These are phyloP conservation scores for Copromyces sp. DNA, from an alignment of 495 filamentous ascomycete genomes.

Conservation along the genomic window DNA sequence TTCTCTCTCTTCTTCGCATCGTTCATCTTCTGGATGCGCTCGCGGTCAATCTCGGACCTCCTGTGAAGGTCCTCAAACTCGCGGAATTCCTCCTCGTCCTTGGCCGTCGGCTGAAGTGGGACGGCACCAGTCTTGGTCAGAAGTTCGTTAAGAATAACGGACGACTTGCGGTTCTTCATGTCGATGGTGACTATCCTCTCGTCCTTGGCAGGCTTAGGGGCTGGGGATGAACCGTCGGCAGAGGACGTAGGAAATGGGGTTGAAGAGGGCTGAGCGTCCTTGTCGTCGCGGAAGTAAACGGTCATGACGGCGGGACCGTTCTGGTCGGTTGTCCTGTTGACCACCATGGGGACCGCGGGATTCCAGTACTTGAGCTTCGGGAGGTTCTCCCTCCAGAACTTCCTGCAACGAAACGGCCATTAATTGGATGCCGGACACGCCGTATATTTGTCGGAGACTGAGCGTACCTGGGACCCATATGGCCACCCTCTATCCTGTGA, in stretches of 20 bases:
- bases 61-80: constrained; percentile 49
- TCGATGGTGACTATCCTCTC: constrained; percentile 45
- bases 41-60: constrained; percentile 44
- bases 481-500: constrained; percentile 50
- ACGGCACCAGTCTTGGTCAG: constrained; percentile 58
- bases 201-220: constrained; percentile 31
- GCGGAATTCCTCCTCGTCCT: constrained; percentile 49
- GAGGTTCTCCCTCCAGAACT: constrained; percentile 80
- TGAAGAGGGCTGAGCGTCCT: constrained; percentile 19
- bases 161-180: constrained; percentile 50
- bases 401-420: constrained; percentile 32
- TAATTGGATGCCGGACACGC: background rate
- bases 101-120: constrained; percentile 45
- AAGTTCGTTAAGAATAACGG: constrained; percentile 59
- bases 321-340: constrained; percentile 53
- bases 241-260: constrained; percentile 11
- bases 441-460: background rate
- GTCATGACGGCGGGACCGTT: constrained; percentile 56
- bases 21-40: constrained; percentile 48
- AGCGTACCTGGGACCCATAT: constrained; percentile 68
- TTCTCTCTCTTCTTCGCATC: constrained; percentile 56
- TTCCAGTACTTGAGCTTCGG: constrained; percentile 91
- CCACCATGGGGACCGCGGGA: constrained; percentile 69
- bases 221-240: constrained; percentile 25
- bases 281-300: constrained; percentile 53